Evolutionary conservation across 306 rosid species (phyloP).

Genomic region (Echinosophora koreensis): DNA sequence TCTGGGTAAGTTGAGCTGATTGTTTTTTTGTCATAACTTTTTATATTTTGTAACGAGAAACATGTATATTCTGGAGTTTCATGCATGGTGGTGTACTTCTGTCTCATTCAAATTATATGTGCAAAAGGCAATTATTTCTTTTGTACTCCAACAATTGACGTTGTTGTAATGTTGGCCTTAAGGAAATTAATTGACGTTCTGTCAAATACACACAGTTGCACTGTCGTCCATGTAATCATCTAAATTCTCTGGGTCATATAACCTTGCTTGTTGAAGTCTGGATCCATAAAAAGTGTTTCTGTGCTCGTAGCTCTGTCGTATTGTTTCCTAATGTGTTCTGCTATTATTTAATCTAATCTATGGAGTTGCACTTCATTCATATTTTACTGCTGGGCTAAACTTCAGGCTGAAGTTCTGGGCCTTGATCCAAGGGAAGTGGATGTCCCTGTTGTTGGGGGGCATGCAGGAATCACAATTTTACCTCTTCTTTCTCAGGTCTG

Average conservation of each 20-base stretch:
- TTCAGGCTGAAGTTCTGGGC: conserved; percentile 90
- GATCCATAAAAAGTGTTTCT: background rate
- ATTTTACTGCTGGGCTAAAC: conserved; percentile 15
- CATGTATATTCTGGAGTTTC: background rate
- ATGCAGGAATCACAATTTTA: conserved; percentile 90
- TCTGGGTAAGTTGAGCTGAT: conserved; percentile 13
- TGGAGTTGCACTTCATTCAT: conserved; percentile 20
- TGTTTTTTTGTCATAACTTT: background rate
- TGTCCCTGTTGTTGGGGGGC: conserved; percentile 97
- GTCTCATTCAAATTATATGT: conserved; percentile 4
- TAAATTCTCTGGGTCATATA: conserved; percentile 13
- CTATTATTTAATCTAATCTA: background rate
- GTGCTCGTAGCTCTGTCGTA: conserved; percentile 1
- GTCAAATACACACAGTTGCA: conserved; percentile 9
- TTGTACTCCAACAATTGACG: background rate
- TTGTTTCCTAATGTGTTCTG: conserved; percentile 6
- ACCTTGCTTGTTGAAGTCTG: conserved; percentile 20
- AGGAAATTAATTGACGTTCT: conserved; percentile 4
- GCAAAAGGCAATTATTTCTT: conserved; percentile 10
- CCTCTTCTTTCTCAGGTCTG: conserved; percentile 97
- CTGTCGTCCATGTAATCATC: conserved; percentile 17
- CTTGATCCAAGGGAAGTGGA: conserved; percentile 91
- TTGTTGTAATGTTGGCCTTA: background rate
- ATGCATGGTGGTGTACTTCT: background rate
- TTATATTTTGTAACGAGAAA: background rate